A percentile compares a stretch with the other conserved stretches of the same genome.
Conservation (phyloP, 2,329 filamentous ascomycete species). For the Nakataea oryzae region DNA sequence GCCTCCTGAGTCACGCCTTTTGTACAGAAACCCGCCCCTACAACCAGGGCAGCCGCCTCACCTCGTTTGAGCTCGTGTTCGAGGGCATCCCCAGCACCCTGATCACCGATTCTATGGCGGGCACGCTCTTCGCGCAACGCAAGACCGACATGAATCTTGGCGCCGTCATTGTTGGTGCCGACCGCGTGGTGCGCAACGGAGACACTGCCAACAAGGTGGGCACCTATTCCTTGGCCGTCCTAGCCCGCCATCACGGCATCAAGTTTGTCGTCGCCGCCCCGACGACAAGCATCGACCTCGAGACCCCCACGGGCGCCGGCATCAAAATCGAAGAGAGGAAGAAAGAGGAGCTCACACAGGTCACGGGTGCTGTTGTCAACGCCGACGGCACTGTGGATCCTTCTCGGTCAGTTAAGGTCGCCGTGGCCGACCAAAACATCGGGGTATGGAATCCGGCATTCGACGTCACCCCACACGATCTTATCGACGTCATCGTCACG, state of each 20-base stretch:
- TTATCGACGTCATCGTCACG: constrained; percentile 92
- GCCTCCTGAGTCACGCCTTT: constrained; percentile 69
- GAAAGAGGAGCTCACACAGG: constrained; percentile 69
- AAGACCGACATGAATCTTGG: constrained; percentile 58
- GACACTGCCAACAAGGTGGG: constrained; percentile 99
- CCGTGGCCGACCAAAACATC: constrained; percentile 69
- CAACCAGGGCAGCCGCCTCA: constrained; percentile 92
- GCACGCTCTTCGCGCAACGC: constrained; percentile 54
- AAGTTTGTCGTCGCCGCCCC: constrained; percentile 95
- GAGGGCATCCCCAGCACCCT: constrained; percentile 86
- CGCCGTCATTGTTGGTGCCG: constrained; percentile 88
- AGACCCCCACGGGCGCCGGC: constrained; percentile 63
- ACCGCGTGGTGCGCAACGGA: constrained; percentile 90
- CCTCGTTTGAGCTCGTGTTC: constrained; percentile 92
- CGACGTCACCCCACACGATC: constrained; percentile 78
- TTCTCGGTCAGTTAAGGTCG: constrained; percentile 57
- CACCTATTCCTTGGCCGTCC: constrained; percentile 85
- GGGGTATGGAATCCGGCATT: constrained; percentile 95
- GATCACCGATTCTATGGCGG: constrained; percentile 44
- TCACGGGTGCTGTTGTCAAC: constrained; percentile 65
- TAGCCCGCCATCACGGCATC: constrained; percentile 77
- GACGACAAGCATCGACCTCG: constrained; percentile 83
- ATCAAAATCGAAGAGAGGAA: constrained; percentile 90
- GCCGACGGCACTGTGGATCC: constrained; percentile 54
- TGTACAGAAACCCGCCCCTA: constrained; percentile 97